Conservation (phyloP, 2,329 filamentous ascomycete species). For the Alternaria ethzedia region DNA sequence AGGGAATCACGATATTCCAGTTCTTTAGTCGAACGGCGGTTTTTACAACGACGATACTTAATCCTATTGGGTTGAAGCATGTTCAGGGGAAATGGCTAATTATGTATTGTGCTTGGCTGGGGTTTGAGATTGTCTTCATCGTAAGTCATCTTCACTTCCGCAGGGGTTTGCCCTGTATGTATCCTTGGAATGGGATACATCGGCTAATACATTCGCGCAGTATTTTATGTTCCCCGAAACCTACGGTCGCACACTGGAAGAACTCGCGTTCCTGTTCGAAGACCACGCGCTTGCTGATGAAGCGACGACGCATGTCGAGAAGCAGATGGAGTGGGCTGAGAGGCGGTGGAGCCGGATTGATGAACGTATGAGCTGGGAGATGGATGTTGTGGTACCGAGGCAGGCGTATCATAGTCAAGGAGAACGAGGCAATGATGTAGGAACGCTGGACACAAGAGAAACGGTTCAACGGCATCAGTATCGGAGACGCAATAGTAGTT, state of each 20-base stretch:
- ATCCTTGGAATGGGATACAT: no score
- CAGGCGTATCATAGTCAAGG: background rate
- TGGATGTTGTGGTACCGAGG: constrained; percentile 15
- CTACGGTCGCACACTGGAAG: constrained; percentile 71
- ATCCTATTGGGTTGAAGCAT: constrained; percentile 66
- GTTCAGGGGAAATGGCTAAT: constrained; percentile 69
- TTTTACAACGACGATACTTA: constrained; percentile 66
- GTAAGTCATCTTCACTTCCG: constrained; percentile 1
- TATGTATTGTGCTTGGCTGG: constrained; percentile 67
- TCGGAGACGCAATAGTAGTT: background rate
- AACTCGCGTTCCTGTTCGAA: constrained; percentile 59
- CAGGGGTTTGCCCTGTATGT: no score
- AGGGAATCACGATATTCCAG: constrained; percentile 63
- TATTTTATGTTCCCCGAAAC: constrained; percentile 74
- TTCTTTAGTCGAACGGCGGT: constrained; percentile 66
- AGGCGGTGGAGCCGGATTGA: constrained; percentile 6
- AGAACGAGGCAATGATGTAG: background rate
- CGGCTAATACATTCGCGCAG: background rate
- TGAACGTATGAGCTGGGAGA: constrained; percentile 19
- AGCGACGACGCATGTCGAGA: constrained; percentile 36
- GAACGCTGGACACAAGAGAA: background rate
- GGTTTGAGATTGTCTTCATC: constrained; percentile 65
- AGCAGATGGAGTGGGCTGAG: constrained; percentile 36
- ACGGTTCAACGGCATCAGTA: background rate
- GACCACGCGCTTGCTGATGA: constrained; percentile 37